These are phyloP conservation scores for Serendipita vermifera DNA, from an alignment of 768 basidiomycete genomes.

Conservation along the genomic window DNA sequence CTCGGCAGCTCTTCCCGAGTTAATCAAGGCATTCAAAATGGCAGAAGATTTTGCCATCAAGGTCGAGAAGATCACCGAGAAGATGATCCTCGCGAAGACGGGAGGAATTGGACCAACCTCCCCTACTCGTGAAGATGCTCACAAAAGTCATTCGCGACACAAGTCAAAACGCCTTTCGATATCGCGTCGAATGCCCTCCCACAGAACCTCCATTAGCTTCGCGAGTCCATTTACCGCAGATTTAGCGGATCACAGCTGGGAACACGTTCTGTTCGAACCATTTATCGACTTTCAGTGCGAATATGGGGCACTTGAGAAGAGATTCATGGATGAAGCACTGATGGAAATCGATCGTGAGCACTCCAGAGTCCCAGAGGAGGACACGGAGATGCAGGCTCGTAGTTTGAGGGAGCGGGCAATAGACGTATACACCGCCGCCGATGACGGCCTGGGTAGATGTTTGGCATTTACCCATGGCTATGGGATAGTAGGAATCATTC, in stretches of 20 bases:
- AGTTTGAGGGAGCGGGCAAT: conserved; percentile 60
- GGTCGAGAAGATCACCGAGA: conserved; percentile 66
- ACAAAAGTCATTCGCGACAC: conserved; percentile 16
- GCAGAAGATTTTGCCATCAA: conserved; percentile 74
- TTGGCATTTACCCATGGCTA: conserved; percentile 81
- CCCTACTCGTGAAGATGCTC: not conserved
- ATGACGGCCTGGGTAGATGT: conserved; percentile 67
- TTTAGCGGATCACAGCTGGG: conserved; percentile 51
- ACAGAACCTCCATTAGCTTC: conserved; percentile 14
- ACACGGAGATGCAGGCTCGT: conserved; percentile 30
- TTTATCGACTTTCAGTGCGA: conserved; percentile 85
- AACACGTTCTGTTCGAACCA: conserved; percentile 83
- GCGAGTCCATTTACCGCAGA: conserved; percentile 22
- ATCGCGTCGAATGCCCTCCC: conserved; percentile 25
- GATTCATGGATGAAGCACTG: conserved; percentile 48
- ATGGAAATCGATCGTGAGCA: conserved; percentile 29
- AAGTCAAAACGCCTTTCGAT: conserved; percentile 24
- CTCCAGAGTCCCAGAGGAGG: conserved; percentile 10
- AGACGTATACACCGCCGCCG: conserved; percentile 62
- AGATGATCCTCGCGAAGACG: conserved; percentile 32
- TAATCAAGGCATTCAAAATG: conserved; percentile 56
- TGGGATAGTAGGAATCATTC: conserved; percentile 58
- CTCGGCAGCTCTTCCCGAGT: conserved; percentile 46
- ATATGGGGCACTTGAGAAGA: conserved; percentile 65
- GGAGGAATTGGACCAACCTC: not conserved